Base-by-base conservation (phyloP, 129 eudicot species). In the Rutidosis leptorrhynchoides region DNA sequence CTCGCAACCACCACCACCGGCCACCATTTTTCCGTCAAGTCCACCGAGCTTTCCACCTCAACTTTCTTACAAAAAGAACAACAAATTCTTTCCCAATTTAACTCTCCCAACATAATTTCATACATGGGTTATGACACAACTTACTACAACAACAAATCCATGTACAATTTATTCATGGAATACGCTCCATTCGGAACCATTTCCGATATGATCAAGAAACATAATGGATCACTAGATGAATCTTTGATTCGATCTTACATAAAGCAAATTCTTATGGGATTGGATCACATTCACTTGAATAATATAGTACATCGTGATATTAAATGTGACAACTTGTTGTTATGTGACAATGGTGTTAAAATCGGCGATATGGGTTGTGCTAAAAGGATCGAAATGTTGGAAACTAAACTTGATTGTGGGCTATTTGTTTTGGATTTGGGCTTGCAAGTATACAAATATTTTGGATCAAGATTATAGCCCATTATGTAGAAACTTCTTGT, bases 271-370 rank as follows among this genome's bases (percentile, higher is more conserved):
- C 64, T 91, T 0, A 57, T 35, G 27, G 96, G 94, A 7, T 68
- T 87, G 70, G 65, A 79, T 71, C 78, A 85, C 57, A 77, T 91
- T 45, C 96, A 91, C 45, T 58, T 17, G 43, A 87, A 77, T 19
- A 77, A 79, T 17, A 3, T 87, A 14, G 96, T 75, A 73, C 97
- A 91, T 75, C 81, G 97, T 65, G 97, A 91, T 64, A 46, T 91
- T 25, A 91, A 91, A 30, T 84, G 88, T 3, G 79, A 74, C 70
- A 91, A 91, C 61, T 57, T 91, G 16, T 68, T 91, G 27, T 25
- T 90, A 1, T 76, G 84, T 17, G 65, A 74, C 64, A 71, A 60
- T 58, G 82, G 91, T 3, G 78, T 81, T 54, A 85, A 85, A 29
- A 91, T 91, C 49, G 86, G 77, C 9, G 97, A 90, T 51, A 61